phyloP scores from a whole-genome alignment of 2,329 filamentous ascomycete species.

The Madurella mycetomatis region DNA sequence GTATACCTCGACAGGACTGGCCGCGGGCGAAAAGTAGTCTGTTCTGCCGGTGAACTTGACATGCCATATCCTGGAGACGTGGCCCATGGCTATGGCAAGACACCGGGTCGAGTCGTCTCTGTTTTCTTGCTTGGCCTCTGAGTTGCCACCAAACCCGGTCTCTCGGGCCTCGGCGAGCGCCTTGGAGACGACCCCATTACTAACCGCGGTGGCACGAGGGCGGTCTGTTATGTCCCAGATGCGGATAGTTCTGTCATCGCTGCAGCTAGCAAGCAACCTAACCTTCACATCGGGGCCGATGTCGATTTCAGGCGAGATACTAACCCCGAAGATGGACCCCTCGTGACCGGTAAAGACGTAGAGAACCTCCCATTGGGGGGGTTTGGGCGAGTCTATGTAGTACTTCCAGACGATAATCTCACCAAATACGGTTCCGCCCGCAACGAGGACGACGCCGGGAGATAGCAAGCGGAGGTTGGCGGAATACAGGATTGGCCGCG shows the following conservation, averaged over 20 bases:
- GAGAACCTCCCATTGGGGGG: slow-evolving; percentile 39
- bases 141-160: slow-evolving; percentile 58
- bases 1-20: slow-evolving; percentile 38
- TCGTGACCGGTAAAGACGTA: slow-evolving; percentile 67
- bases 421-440: slow-evolving; percentile 89
- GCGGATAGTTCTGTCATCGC: slow-evolving; percentile 85
- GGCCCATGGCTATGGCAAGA: slow-evolving; percentile 75
- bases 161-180: slow-evolving; percentile 41
- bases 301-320: slow-evolving; percentile 59
- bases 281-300: slow-evolving; percentile 36
- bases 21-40: neutral
- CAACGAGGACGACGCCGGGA: slow-evolving; percentile 61
- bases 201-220: slow-evolving; percentile 21
- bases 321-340: slow-evolving; percentile 88
- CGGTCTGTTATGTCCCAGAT: slow-evolving; percentile 76
- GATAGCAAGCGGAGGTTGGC: slow-evolving; percentile 66
- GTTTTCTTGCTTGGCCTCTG: slow-evolving; percentile 25
- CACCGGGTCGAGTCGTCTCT: slow-evolving; percentile 36
- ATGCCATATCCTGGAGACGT: slow-evolving; percentile 85
- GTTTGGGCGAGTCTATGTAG: slow-evolving; percentile 30
- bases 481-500: slow-evolving; percentile 83
- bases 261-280: slow-evolving; percentile 82
- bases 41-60: slow-evolving; percentile 54
- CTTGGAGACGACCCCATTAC: slow-evolving; percentile 26
- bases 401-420: slow-evolving; percentile 90